phyloP scores from a whole-genome alignment of 1,139 yeast genomes.

The Blastobotrys ciferrii region DNA sequence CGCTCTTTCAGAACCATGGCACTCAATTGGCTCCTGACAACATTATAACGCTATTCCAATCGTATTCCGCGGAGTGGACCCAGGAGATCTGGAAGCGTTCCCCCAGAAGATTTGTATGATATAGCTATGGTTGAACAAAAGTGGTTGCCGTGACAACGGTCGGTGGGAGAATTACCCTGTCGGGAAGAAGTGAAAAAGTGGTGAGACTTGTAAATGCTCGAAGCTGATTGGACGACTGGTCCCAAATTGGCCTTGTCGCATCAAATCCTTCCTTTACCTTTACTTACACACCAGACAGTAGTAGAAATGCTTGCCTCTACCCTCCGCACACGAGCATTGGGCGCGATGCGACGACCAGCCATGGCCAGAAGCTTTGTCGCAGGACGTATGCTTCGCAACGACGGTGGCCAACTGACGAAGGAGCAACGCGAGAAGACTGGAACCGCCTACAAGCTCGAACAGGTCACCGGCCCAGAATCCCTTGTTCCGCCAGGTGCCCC shows the following conservation, averaged over 20 bases:
- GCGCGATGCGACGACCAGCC: constrained; percentile 9
- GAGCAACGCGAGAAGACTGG: constrained; percentile 10
- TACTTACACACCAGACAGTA: background rate
- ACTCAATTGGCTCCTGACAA: no score
- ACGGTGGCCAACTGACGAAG: constrained; percentile 5
- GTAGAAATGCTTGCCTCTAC: constrained; percentile 7
- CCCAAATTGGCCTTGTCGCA: background rate
- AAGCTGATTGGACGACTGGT: background rate
- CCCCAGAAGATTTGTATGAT: no score
- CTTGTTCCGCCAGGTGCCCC: constrained; percentile 90
- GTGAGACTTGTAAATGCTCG: background rate
- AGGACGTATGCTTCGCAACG: constrained; percentile 11
- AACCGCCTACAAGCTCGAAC: constrained; percentile 67
- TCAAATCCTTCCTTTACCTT: background rate
- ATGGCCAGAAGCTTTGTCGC: constrained; percentile 14
- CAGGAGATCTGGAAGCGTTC: no score
- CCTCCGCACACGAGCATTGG: constrained; percentile 13
- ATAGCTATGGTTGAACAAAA: no score
- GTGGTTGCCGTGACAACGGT: background rate
- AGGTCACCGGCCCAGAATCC: constrained; percentile 76
- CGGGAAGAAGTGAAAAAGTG: background rate
- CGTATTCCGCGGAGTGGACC: no score
- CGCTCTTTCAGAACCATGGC: no score
- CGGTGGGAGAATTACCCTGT: background rate
- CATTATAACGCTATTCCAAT: no score